Evolutionary conservation across 148 eudicot genomes (phyloP).

Genomic region (Amaranthus hypochondriacus): DNA sequence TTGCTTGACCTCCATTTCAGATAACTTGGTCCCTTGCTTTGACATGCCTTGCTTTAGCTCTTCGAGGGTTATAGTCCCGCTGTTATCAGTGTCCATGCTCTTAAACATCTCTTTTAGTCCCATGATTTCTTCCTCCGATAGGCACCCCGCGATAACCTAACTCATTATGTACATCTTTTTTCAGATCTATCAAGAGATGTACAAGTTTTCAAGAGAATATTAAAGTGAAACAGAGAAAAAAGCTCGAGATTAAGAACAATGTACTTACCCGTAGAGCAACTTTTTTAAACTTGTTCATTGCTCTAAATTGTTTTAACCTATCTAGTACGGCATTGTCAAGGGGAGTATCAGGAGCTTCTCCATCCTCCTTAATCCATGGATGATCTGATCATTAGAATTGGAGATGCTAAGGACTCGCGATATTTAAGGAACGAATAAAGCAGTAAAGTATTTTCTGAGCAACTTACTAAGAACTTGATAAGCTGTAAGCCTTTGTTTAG

Average conservation of each 20-base stretch:
- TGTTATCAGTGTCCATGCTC: slow-evolving; percentile 40
- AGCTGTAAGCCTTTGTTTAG: slow-evolving; percentile 88
- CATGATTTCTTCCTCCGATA: slow-evolving; percentile 39
- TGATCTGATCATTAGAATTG: slow-evolving; percentile 11
- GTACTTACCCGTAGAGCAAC: slow-evolving; percentile 74
- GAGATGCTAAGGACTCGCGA: background rate
- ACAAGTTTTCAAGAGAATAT: no score
- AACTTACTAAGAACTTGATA: slow-evolving; percentile 76
- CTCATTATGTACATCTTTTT: background rate
- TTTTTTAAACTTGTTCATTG: slow-evolving; percentile 96
- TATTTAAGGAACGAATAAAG: background rate
- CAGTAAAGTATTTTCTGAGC: background rate
- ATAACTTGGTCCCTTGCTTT: slow-evolving; percentile 31
- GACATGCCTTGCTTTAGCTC: slow-evolving; percentile 34
- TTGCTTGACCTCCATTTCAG: slow-evolving; percentile 33
- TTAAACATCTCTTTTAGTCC: slow-evolving; percentile 40
- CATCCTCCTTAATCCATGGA: slow-evolving; percentile 95
- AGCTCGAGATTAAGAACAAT: no score
- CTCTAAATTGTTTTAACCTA: slow-evolving; percentile 82
- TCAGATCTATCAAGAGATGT: background rate
- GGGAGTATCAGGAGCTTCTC: slow-evolving; percentile 77
- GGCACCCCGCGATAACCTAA: slow-evolving; percentile 63
- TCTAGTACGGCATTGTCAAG: slow-evolving; percentile 87
- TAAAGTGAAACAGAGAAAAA: no score
- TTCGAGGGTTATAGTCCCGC: slow-evolving; percentile 34